Conservation (phyloP, 2,329 filamentous ascomycete species). For the Cladophialophora psammophila region DNA sequence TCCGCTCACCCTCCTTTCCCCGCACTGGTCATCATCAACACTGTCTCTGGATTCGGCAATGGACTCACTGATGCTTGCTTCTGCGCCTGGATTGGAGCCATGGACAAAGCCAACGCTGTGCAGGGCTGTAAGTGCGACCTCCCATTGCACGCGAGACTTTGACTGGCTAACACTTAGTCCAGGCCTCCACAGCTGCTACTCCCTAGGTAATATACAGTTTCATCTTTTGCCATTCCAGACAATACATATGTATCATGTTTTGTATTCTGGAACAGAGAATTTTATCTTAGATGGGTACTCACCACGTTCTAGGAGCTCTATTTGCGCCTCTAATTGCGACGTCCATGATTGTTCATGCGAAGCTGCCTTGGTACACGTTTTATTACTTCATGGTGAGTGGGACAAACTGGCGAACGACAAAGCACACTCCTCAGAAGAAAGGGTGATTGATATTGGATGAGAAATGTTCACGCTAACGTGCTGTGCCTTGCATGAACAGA, state of each 20-base stretch:
- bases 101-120: conserved; percentile 76
- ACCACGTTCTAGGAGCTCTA: conserved; percentile 61
- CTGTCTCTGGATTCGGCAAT: conserved; percentile 53
- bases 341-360: conserved; percentile 69
- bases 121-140: conserved; percentile 61
- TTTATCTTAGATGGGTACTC: too few relatives aligned
- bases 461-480: not conserved
- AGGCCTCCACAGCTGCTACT: conserved; percentile 72
- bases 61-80: conserved; percentile 61
- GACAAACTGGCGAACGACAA: not conserved
- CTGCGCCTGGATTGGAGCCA: conserved; percentile 72
- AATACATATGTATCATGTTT: too few relatives aligned
- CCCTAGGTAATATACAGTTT: conserved; percentile 49
- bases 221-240: too few relatives aligned
- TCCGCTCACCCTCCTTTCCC: conserved; percentile 53
- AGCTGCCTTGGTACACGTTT: conserved; percentile 71
- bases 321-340: conserved; percentile 74
- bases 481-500: conserved; percentile 42
- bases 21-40: conserved; percentile 50
- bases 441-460: not conserved
- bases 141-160: too few relatives aligned
- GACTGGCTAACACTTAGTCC: too few relatives aligned
- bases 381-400: conserved; percentile 69
- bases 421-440: not conserved
- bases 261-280: too few relatives aligned